Conservation (phyloP, 495 filamentous ascomycete genomes). For the Xylaria scruposa region DNA sequence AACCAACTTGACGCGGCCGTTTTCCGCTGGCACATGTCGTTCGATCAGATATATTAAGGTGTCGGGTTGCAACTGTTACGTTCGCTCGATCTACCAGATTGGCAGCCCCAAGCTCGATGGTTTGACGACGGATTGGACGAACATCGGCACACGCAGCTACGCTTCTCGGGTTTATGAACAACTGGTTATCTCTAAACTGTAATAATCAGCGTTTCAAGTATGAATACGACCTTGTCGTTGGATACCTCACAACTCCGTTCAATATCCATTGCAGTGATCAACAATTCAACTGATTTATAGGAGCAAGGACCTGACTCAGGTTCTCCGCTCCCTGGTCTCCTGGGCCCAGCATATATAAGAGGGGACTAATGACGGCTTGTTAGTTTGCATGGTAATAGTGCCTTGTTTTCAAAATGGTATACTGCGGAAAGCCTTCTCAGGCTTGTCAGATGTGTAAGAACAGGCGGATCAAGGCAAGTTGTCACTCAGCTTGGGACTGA, state of each 20-base stretch:
- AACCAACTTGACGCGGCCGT: background rate
- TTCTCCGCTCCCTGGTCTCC: background rate
- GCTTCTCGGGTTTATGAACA: background rate
- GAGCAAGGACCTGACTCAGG: background rate
- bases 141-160: background rate
- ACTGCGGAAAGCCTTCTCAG: conserved; percentile 74
- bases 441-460: conserved; percentile 76
- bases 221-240: background rate
- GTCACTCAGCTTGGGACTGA: background rate
- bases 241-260: background rate
- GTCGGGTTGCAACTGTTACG: background rate
- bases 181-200: background rate
- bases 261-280: background rate
- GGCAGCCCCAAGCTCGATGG: background rate
- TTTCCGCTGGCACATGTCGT: background rate
- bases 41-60: conserved; percentile 1
- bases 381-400: background rate
- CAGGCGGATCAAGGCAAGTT: conserved; percentile 72
- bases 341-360: background rate
- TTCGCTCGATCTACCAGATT: background rate
- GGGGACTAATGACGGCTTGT: background rate
- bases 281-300: background rate
- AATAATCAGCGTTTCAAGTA: background rate
- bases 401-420: conserved; percentile 62
- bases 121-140: background rate